Conservation (phyloP, 78 protist species). For the Chrysochromulina parva region DNA sequence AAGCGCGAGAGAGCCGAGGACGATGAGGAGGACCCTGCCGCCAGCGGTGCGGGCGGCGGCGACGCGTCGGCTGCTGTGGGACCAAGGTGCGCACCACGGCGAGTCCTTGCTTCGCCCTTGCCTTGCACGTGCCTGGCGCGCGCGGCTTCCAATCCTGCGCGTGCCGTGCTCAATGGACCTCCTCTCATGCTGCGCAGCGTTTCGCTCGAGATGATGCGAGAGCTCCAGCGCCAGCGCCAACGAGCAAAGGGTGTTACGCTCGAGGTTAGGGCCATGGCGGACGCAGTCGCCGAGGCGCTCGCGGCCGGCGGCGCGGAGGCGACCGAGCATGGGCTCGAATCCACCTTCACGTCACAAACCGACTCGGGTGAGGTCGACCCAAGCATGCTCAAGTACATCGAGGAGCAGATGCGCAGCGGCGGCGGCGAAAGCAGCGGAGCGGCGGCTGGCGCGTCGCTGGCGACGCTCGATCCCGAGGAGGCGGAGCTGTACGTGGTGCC, state of each 20-base stretch:
- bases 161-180: no score
- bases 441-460: no score
- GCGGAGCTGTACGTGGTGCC: background rate
- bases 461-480: background rate
- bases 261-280: background rate
- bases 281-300: background rate
- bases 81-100: no score
- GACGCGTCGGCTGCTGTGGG: background rate
- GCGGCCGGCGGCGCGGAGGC: background rate
- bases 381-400: conserved; percentile 1
- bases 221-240: conserved; percentile 24
- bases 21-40: background rate
- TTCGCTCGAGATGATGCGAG: background rate
- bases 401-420: conserved; percentile 2
- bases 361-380: conserved; percentile 16
- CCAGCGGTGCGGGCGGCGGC: background rate
- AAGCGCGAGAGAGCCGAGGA: background rate
- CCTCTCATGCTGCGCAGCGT: background rate
- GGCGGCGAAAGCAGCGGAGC: background rate
- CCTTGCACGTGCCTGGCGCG: no score
- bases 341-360: background rate
- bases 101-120: no score
- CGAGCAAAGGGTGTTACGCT: background rate
- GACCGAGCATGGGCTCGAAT: background rate
- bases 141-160: no score